Percentiles rank a stretch among this genome's conserved stretches.
phyloP scores from a whole-genome alignment of 768 basidiomycete species.

The Trametes sanguinea region DNA sequence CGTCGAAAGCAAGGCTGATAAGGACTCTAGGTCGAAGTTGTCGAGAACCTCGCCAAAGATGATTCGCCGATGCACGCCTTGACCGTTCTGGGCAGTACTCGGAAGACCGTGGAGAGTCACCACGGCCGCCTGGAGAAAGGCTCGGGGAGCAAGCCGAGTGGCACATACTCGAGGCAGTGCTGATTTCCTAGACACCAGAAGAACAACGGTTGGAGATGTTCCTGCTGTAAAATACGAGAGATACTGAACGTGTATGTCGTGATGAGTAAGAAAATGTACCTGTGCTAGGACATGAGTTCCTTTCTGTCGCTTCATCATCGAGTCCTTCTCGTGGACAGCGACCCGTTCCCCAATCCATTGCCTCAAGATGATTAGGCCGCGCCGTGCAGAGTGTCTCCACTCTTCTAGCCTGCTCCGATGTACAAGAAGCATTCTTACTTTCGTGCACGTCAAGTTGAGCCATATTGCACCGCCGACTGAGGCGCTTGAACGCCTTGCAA shows the following conservation, averaged over 20 bases:
- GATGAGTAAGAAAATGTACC: too few species aligned
- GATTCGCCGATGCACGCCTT: conserved; percentile 55
- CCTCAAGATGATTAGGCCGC: not conserved
- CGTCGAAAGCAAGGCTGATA: too few species aligned
- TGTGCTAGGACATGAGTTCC: too few species aligned
- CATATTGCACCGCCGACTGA: too few species aligned
- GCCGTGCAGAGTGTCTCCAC: not conserved
- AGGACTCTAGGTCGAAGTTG: conserved; percentile 56
- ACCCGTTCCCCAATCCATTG: too few species aligned
- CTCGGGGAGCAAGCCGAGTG: conserved; percentile 49
- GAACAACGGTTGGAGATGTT: too few species aligned
- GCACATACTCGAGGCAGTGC: conserved; percentile 74
- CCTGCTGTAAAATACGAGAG: too few species aligned
- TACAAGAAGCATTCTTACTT: not conserved
- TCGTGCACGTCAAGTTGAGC: not conserved
- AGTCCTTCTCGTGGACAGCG: too few species aligned
- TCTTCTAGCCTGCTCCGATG: not conserved
- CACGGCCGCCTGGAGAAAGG: conserved; percentile 52
- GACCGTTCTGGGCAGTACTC: conserved; percentile 37
- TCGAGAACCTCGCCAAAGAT: conserved; percentile 52
- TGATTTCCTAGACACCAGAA: conserved; percentile 33
- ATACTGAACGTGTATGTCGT: too few species aligned
- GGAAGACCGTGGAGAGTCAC: conserved; percentile 39
- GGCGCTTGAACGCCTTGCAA: not conserved
- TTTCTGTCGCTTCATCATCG: too few species aligned